Base-by-base conservation (phyloP, 2,329 filamentous ascomycete genomes). In the Scolecobasidium constrictum region DNA sequence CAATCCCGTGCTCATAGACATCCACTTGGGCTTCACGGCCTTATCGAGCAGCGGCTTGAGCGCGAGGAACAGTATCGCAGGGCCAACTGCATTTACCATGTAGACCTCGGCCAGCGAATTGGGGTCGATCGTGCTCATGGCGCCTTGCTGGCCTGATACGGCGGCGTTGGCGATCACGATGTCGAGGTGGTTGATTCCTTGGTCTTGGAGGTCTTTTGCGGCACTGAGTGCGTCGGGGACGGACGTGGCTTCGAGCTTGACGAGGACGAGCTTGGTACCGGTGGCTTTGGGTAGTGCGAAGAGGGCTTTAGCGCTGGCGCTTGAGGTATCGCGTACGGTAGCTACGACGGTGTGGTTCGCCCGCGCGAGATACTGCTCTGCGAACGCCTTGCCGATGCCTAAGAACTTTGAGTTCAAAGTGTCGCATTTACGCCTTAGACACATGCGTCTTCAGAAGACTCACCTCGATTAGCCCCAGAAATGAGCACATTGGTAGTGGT, bases 131-230 rank as follows among this genome's bases (percentile, higher is more conserved):
- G 59, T 55, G 2, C 50, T 44, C 1, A 64, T 57, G 0, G 50
- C 48, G 0, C 59, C 59, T 28, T 50, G 65, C 13, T 49, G 39
- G 3, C 56, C 53, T 4, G 52, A 51, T 9, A 69, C 63, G 11
- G 63, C 72, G 0, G 72, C 71, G 50, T 75, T 76, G 35, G 71
- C 67, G 40, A 77, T 66, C 2, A 76, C 61, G 4, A 72, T 52
- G 47, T 76, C 71, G 2, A 75, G 52, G 18, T 60, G 53, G 4
- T 53, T 50, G 47, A 75, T 65, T 3, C 57, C 58, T 12, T 60
- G 46, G 2, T 41, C 20, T 1, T 54, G 47, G 1, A 68, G 52
- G 3, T 53, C 47, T 15, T 42, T 20, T 18, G 46, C 23, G n/a
- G 48, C 46, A 16, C 38, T 44, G n/a, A 22, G 18, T 4, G 46